These are phyloP conservation scores for Collariella sp. DNA, from an alignment of 495 filamentous ascomycete species.

Conservation along the genomic window DNA sequence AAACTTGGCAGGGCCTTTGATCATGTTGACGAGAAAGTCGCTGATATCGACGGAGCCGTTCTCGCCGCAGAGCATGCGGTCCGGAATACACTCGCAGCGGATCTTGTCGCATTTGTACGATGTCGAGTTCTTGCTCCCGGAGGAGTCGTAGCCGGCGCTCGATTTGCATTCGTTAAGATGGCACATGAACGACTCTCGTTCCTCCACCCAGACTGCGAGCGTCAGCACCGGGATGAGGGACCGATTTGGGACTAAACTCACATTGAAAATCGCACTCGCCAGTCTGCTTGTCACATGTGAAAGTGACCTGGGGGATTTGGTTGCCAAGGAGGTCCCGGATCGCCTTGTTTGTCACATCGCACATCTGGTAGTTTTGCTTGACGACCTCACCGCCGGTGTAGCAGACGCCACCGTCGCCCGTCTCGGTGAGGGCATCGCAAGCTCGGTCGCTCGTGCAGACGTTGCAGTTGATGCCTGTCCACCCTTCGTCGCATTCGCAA, in stretches of 20 bases:
- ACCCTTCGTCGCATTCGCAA: constrained; percentile 88
- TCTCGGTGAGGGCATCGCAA: constrained; percentile 78
- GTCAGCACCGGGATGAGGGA: constrained; percentile 30
- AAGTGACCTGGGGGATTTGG: constrained; percentile 83
- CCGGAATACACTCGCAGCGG: constrained; percentile 77
- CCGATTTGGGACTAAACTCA: constrained; percentile 30
- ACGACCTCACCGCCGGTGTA: constrained; percentile 84
- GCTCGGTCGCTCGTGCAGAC: constrained; percentile 77
- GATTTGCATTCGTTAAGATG: constrained; percentile 73
- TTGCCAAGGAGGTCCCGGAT: constrained; percentile 80
- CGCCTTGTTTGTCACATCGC: constrained; percentile 89
- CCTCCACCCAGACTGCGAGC: constrained; percentile 76
- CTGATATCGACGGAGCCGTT: constrained; percentile 84
- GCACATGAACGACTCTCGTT: constrained; percentile 94
- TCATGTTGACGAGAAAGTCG: constrained; percentile 71
- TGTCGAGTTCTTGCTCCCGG: constrained; percentile 60
- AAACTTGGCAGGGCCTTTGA: constrained; percentile 82
- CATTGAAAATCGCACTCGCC: constrained; percentile 87
- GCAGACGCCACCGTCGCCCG: constrained; percentile 71
- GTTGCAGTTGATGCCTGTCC: constrained; percentile 98
- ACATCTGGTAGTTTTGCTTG: constrained; percentile 94
- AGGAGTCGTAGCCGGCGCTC: constrained; percentile 52
- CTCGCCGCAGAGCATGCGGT: constrained; percentile 87
- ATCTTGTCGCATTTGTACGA: constrained; percentile 77
- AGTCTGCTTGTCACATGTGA: constrained; percentile 70